Evolutionary conservation across 345 rosid species (phyloP), one percentile per base, ranked within the genome.

Genomic region (Eucalyptus erythrocorys): DNA sequence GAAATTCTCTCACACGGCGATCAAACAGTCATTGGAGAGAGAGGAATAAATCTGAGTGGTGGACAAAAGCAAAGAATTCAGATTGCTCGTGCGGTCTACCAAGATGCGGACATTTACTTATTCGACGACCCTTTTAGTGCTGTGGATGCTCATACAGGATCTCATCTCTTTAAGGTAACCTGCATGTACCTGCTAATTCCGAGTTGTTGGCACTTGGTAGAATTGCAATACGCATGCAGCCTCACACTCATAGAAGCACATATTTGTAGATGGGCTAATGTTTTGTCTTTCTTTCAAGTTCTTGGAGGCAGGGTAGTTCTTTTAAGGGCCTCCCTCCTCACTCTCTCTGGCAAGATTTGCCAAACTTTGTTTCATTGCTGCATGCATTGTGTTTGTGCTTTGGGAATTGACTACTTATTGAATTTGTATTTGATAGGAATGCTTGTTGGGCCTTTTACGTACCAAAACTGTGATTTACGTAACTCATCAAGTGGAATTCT

Each of bases 101-200:
- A 96, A 89, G 98, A 96, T 92, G 94, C 96, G 0, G 97, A 96
- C 93, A 94, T 96, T 87, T 97, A 96, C 82, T 90, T 96, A 7
- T 96, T 97, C 5, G 99, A 97, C 55, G 99, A 97, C 91, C 99
- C 99, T 76, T 97, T 97, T 86, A 97, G 97, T 88, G 99, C 97
- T 21, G 96, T 96, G 85, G 98, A 97, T 94, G 99, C 99, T 82
- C 97, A 95, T 90, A 97, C 99, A 17, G 99, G 97, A 53, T 93
- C 96, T 87, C 97, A 95, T 90, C 92, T 97, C 84, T 96, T 95
- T 85, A 96, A 95, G 96, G 98, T 96, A 89, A 79, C n/a, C 30
- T 8, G 48, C 84, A 37, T 34, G 57, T 48, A 32, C 84, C 30
- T 40, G 84, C 84, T 76, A 76, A 40, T 76, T 76, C 84, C 47